phyloP scores from a whole-genome alignment of 2,329 filamentous ascomycete species.

The Cucurbitaria berberidis region DNA sequence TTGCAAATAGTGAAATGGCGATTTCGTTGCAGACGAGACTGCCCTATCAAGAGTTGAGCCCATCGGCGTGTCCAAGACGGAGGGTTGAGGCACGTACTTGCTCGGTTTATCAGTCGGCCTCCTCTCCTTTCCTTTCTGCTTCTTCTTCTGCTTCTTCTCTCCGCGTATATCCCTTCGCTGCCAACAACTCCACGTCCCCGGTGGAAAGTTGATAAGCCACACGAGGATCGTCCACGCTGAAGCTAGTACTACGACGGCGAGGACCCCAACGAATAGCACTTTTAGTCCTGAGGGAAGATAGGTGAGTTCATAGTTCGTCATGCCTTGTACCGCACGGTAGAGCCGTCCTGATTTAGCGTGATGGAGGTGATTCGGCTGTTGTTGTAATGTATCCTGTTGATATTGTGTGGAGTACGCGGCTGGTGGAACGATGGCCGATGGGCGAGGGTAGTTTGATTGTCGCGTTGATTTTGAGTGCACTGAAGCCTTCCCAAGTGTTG shows the following conservation, averaged over 20 bases:
- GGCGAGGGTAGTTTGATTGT: slow-evolving; percentile 7
- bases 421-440: slow-evolving; percentile 11
- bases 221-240: slow-evolving; percentile 13
- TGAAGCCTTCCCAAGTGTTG: neutral
- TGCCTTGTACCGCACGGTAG: neutral
- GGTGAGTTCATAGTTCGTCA: slow-evolving; percentile 10
- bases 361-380: neutral
- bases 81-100: slow-evolving; percentile 9
- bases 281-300: slow-evolving; percentile 10
- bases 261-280: slow-evolving; percentile 1
- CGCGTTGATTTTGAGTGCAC: neutral
- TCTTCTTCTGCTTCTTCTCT: neutral
- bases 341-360: neutral
- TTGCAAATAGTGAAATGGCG: neutral
- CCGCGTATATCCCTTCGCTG: too few species aligned
- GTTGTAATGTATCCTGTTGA: neutral
- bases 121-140: slow-evolving; percentile 3
- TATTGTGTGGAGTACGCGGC: neutral
- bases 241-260: slow-evolving; percentile 7
- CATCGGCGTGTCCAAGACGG: neutral
- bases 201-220: slow-evolving; percentile 26
- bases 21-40: neutral
- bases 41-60: neutral
- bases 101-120: slow-evolving; percentile 21
- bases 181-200: slow-evolving; percentile 8